Evolutionary conservation across 352 stramenopile species (phyloP), one percentile per base, ranked within the genome.

Genomic region (Globisporangium abappressorium): DNA sequence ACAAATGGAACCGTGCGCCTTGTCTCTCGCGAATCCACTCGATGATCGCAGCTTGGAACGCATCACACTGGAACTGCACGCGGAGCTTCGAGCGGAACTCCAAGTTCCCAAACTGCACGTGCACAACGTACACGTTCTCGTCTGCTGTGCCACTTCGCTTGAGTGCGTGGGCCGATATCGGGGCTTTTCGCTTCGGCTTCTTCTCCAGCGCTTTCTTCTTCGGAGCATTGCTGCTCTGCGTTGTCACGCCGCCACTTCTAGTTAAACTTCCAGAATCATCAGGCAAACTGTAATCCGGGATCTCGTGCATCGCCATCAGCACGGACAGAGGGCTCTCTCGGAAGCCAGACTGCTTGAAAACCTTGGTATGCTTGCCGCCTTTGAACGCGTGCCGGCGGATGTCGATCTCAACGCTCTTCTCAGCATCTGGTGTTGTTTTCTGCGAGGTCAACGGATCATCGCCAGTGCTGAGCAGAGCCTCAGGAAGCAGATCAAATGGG

Each of bases 21-120:
- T 36, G 6, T 41, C 33, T 57, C 69, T 43, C 64, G 60, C 81
- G 82, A 1, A 91, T 62, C 82, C 82, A 92, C 41, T 92, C 79
- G 8, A 92, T 38, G 62, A 91, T 36, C 20, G 49, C 76, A 0
- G 73, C 65, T 55, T 92, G 82, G 15, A 80, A 62, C 30, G 57
- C 22, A 30, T 74, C 82, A 64, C 82, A 92, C 18, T 73, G 72
- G 36, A 90, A 91, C 60, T 78, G 76, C 12, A 85, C 74, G 47
- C 80, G 75, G 34, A 89, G 11, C 8, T 77, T 70, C 20, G 79
- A 75, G 7, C 57, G 54, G 20, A 72, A 70, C 18, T 59, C 62
- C 8, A 59, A 47, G 28, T 75, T 80, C 2, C n/a, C 33, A 33
- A 14, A 80, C 2, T 64, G 55, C 5, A 80, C 60, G 30, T 81